Percentiles rank a stretch among this genome's conserved stretches.
Evolutionary conservation across 1,284 basidiomycete species (phyloP).

Genomic region (Puccinia novopanici): DNA sequence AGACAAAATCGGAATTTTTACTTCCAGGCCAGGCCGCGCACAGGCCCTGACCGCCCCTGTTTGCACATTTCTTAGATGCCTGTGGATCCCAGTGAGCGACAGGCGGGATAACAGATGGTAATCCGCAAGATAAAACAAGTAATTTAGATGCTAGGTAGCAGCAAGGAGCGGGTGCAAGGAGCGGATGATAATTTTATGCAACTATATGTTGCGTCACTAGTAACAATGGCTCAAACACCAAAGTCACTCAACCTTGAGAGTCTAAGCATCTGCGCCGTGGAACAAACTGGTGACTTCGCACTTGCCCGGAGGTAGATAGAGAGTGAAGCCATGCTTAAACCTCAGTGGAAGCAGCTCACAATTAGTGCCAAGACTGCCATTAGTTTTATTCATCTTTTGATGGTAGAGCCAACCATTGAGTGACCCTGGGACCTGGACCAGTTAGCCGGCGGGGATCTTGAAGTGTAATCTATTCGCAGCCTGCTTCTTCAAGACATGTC

Average conservation of each 20-base stretch:
- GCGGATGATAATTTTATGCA: not conserved
- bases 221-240: not conserved
- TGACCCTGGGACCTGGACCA: not conserved
- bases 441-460: not conserved
- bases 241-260: not conserved
- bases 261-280: slow-evolving; percentile 5
- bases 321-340: not conserved
- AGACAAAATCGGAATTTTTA: too few relatives aligned
- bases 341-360: not conserved
- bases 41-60: not conserved
- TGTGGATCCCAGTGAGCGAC: too few relatives aligned
- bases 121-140: not conserved
- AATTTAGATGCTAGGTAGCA: not conserved
- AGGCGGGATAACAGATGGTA: not conserved
- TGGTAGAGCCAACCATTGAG: not conserved
- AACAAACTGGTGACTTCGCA: not conserved
- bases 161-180: not conserved
- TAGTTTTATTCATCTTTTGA: slow-evolving; percentile 2
- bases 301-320: slow-evolving; percentile 15
- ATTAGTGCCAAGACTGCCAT: not conserved
- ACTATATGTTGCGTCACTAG: not conserved
- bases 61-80: not conserved
- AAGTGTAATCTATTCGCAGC: not conserved
- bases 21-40: too few relatives aligned
- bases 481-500: not conserved